Evolutionary conservation across 371 early-diverging fungal genomes (phyloP), one percentile per base, ranked within the genome.

Genomic region (Apophysomyces elegans): DNA sequence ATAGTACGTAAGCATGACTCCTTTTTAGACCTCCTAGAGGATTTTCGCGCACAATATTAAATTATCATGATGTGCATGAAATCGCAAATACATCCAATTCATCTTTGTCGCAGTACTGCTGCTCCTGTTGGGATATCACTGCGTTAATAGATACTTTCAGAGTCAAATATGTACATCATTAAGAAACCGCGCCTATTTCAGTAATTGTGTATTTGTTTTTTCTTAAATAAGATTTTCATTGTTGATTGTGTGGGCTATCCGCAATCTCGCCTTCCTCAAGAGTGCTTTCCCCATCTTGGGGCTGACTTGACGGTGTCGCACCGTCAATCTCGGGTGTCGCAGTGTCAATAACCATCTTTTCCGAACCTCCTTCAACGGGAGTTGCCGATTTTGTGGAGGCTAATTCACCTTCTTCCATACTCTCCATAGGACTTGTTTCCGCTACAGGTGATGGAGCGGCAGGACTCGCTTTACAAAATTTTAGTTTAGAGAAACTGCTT

Each of bases 371-470:
- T 21, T 50, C 54, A 16, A 50, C 39, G 13, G 46, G 21, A 37
- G 56, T 59, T 26, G n/a, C 58, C 2, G 75, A 73, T 45, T 73
- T 74, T n/a, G 60, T 64, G 2, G 77, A 77, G 43, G 74, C 64
- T 5, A 77, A 76, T 56, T 80, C 78, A 8, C 78, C 78, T 61
- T 80, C 80, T 57, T 80, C 80, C 59, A 77, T 78, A 67, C 80
- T 80, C 37, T 80, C 78, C 61, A 59, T 67, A 9, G 61, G 41
- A 21, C 56, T 37, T 44, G 18, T 35, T 9, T 47, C 43, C 21
- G 46, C 63, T 26, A 21, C 37, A 14, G 62, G 60, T 11, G 59
- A 14, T 18, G 59, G 14, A 32, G 37, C 56, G n/a, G 44, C 36
- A 69, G 61, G 58, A 56, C 36, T 38, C 63, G 11, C 46, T 45